Base-by-base conservation (phyloP, 2,329 filamentous ascomycete genomes). In the Lachnellula hyalina region DNA sequence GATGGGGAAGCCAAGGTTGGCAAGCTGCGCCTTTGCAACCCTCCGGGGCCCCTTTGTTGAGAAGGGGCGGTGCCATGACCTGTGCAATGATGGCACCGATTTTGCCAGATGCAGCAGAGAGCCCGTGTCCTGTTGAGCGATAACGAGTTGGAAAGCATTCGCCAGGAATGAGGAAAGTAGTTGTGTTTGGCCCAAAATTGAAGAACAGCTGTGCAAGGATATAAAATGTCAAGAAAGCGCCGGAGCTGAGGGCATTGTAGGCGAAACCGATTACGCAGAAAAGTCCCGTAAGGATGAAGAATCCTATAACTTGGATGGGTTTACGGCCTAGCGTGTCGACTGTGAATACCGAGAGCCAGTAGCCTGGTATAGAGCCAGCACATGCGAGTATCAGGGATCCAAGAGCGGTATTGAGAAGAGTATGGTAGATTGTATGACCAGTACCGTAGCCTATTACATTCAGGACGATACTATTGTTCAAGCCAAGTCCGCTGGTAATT, bases 301-400 rank as follows among this genome's bases (percentile, higher is more conserved):
- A 87, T 15, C 84, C 84, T 45, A 78, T 67, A 2, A 87, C 69
- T 68, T 90, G 90, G 25, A 94, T 85, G 0, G 87, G 80, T 71
- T 90, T 92, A 56, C 89, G 86, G 9, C 89, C 89, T 15, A 92
- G 63, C 1, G 81, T 89, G 70, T 93, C 89, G 56, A 91, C 82
- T 1, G 82, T 83, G 12, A 86, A 76, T 28, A 92, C 81, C 1
- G 87, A 87, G 9, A 86, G 79, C 87, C 87, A 91, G 73, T 92
- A 93, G 12, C 89, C 89, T 0, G 89, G 89, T 4, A 93, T 82
- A 14, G 87, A 84, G 38, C 89, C 89, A 5, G 89, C 89, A 63
- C 86, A 89, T 56, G 88, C 81, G 32, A 93, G 72, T 57, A 93
- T 89, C 53, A 93, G 79, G 69, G 89, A 89, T 6, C 89, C 89